Evolutionary conservation across 495 filamentous ascomycete species (phyloP).

Genomic region (Aspergillus nidulans): DNA sequence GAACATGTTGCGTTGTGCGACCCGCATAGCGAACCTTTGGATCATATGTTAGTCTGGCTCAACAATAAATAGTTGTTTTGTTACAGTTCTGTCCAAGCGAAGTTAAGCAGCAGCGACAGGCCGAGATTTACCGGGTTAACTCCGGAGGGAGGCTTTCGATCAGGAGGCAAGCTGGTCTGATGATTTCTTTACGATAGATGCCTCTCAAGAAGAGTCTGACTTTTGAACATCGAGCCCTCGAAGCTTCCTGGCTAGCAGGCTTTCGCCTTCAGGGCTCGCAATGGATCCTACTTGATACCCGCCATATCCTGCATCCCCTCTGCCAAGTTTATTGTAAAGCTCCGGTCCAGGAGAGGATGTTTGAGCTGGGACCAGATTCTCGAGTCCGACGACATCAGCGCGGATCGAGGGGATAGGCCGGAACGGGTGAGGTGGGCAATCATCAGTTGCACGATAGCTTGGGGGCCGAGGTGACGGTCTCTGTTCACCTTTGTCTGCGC

Average conservation of each 20-base stretch:
- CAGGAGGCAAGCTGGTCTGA: not conserved
- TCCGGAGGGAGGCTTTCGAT: not conserved
- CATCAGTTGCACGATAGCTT: not conserved
- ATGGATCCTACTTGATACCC: constrained; percentile 44
- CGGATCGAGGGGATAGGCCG: constrained; percentile 19
- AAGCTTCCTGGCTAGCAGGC: constrained; percentile 52
- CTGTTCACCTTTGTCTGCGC: constrained; percentile 52
- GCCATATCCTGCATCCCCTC: constrained; percentile 64
- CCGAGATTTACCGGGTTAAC: not conserved
- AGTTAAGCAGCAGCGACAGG: not conserved
- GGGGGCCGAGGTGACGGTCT: constrained; percentile 29
- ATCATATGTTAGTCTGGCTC: not conserved
- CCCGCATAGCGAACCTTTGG: constrained; percentile 2
- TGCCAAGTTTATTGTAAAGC: constrained; percentile 62
- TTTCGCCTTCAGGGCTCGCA: constrained; percentile 45
- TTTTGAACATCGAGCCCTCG: constrained; percentile 45
- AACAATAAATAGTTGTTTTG: not conserved
- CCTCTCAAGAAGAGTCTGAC: constrained; percentile 7
- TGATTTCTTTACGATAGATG: not conserved
- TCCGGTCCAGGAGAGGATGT: constrained; percentile 16
- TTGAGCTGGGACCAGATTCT: constrained; percentile 1
- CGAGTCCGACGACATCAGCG: constrained; percentile 23
- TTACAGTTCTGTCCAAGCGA: not conserved
- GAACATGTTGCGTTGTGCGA: too few relatives aligned
- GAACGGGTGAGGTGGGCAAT: constrained; percentile 17